phyloP scores from a whole-genome alignment of 2,329 filamentous ascomycete species.

The Ascochyta koolunga region DNA sequence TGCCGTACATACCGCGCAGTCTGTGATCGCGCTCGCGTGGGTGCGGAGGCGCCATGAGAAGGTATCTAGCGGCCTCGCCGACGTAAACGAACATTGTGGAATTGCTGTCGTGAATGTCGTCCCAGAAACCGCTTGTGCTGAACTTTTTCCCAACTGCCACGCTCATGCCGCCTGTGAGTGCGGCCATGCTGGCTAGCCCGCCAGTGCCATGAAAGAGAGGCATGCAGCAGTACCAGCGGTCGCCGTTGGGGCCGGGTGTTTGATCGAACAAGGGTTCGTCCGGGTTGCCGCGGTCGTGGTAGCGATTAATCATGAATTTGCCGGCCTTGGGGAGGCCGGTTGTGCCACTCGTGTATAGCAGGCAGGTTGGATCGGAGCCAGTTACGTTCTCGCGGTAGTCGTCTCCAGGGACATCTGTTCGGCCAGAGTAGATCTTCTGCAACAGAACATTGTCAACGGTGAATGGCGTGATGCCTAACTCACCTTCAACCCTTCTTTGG shows the following conservation, averaged over 20 bases:
- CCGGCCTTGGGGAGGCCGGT: conserved; percentile 71
- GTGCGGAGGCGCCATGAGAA: conserved; percentile 69
- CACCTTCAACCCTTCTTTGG: conserved; percentile 21
- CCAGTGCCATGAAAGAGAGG: conserved; percentile 78
- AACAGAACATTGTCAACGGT: conserved; percentile 26
- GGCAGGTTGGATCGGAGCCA: conserved; percentile 60
- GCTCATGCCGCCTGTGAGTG: conserved; percentile 51
- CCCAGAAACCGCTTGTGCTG: conserved; percentile 72
- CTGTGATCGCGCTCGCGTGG: conserved; percentile 64
- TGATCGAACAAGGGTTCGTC: conserved; percentile 44
- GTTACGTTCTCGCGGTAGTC: conserved; percentile 59
- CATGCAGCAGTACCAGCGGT: conserved; percentile 78
- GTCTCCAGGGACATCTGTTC: conserved; percentile 55
- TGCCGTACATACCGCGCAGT: conserved; percentile 67
- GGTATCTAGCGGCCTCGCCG: conserved; percentile 75
- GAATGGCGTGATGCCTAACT: conserved; percentile 29
- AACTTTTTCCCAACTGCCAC: conserved; percentile 69
- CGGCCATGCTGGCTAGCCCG: conserved; percentile 61
- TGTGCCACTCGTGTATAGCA: conserved; percentile 77
- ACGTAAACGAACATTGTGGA: conserved; percentile 77
- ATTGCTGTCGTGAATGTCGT: conserved; percentile 68
- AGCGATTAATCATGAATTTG: conserved; percentile 36
- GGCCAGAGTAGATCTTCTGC: conserved; percentile 24
- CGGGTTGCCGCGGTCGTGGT: conserved; percentile 42
- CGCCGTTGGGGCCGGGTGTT: conserved; percentile 47